Percentiles rank a stretch among this genome's conserved stretches.
These are phyloP conservation scores for Puya raimondii DNA, from an alignment of 176 grass and related monocot genomes.

Conservation along the genomic window DNA sequence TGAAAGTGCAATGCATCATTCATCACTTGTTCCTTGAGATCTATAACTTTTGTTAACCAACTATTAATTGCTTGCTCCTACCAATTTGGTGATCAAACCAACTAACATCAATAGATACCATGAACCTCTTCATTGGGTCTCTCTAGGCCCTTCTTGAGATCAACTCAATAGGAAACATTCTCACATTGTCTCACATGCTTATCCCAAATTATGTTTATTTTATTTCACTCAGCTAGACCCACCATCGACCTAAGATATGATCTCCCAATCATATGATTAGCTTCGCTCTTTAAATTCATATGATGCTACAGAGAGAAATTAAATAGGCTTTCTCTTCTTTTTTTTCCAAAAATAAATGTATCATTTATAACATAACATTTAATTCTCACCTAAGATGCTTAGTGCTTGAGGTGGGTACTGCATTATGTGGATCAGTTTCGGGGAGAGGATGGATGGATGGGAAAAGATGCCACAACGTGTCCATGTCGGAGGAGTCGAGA, in stretches of 20 bases:
- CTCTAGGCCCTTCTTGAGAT: not conserved
- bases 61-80: not conserved
- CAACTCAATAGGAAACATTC: constrained; percentile 30
- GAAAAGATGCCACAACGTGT: constrained; percentile 37
- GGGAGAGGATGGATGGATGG: not conserved
- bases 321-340: not conserved
- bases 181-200: constrained; percentile 60
- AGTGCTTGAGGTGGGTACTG: constrained; percentile 23
- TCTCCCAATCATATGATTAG: not conserved
- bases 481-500: constrained; percentile 33
- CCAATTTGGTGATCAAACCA: not conserved
- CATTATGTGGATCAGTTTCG: constrained; percentile 19
- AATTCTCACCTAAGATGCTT: constrained; percentile 22
- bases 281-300: not conserved
- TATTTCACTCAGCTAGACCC: constrained; percentile 18
- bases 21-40: not conserved
- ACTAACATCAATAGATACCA: not conserved
- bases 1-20: not conserved
- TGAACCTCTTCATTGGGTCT: not conserved
- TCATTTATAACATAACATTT: constrained; percentile 6
- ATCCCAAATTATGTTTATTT: constrained; percentile 8
- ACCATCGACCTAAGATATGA: constrained; percentile 8
- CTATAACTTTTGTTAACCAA: not conserved
- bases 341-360: not conserved
- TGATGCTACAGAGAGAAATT: not conserved